Evolutionary conservation across 306 rosid species (phyloP).

Genomic region (Lathyrus aphaca): DNA sequence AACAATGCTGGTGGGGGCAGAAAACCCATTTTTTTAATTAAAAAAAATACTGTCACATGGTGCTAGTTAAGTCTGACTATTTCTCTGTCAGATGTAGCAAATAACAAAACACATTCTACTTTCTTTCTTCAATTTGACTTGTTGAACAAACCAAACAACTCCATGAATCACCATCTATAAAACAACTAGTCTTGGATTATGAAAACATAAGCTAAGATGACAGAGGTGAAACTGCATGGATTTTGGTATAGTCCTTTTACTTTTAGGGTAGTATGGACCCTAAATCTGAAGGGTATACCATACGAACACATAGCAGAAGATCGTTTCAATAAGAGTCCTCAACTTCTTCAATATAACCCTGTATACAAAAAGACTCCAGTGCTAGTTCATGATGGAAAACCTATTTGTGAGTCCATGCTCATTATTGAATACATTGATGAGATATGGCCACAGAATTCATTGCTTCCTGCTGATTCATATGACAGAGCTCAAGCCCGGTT

Average conservation of each 20-base stretch:
- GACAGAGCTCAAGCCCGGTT: constrained; percentile 55
- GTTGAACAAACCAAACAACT: not conserved
- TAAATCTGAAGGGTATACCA: constrained; percentile 53
- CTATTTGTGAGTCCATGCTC: constrained; percentile 54
- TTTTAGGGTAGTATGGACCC: constrained; percentile 56
- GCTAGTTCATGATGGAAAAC: constrained; percentile 57
- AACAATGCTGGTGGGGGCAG: no score
- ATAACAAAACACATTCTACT: not conserved
- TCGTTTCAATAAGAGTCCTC: constrained; percentile 47
- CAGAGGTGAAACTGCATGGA: constrained; percentile 54
- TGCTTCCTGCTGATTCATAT: constrained; percentile 49
- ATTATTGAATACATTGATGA: constrained; percentile 61
- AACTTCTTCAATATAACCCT: constrained; percentile 56
- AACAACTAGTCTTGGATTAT: not conserved
- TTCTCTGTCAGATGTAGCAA: no score
- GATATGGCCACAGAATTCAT: constrained; percentile 49
- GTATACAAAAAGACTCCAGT: constrained; percentile 56
- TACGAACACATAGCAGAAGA: constrained; percentile 60
- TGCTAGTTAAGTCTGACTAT: no score
- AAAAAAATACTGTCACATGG: no score
- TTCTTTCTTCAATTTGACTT: not conserved
- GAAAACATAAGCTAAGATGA: constrained; percentile 20
- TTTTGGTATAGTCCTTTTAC: constrained; percentile 54
- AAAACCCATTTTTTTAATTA: no score
- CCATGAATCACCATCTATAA: not conserved